Base-by-base conservation (phyloP, 257 asterid genomes). In the Solanum peruvianum region DNA sequence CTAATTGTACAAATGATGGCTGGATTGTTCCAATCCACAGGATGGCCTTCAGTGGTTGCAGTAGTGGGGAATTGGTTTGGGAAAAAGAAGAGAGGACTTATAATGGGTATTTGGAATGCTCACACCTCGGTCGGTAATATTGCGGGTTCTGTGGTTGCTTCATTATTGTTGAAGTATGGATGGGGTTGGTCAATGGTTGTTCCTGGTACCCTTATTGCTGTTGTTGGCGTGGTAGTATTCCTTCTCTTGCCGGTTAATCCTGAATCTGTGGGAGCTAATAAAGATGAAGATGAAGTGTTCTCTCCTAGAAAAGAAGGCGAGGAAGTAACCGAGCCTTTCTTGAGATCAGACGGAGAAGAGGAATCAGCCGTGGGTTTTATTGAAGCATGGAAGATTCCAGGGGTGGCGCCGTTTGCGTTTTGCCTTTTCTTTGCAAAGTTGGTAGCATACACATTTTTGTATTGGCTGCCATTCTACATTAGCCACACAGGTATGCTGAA, bases 1-100 rank as follows among this genome's bases (percentile, higher is more conserved):
- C 73, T 96, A 87, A 71, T 94, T 4, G 94, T 95, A 11, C 99
- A 97, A 91, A 96, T 97, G 98, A 91, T 96, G 58, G 98, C 99
- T 0, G 99, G 99, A 21, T 89, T 97, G 91, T 96, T 95, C 89
- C 99, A 97, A 71, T 97, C 99, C 33, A 93, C 99, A 0, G 99
- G 99, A 14, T 97, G 99, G 99, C 99, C 99, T 4, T 95, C 99
- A 0, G 99, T 97, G 86, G 99, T 97, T 27, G 99, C 99, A 0
- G 96, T 97, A 21, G 97, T 97, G 4, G 99, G 99, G 0, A 94
- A 97, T 83, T 96, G 99, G 99, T 97, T 96, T 15, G 99, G 99
- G 88, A 96, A 97, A 88, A 96, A 89, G 92, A 96, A 91, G 92
- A 92, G 99, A 58, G 99, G 99, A 16, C 99, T 97, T 76, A 97